Evolutionary conservation across 176 grass and related monocot genomes (phyloP), one percentile per base, ranked within the genome.

Genomic region (Triticum dicoccoides): DNA sequence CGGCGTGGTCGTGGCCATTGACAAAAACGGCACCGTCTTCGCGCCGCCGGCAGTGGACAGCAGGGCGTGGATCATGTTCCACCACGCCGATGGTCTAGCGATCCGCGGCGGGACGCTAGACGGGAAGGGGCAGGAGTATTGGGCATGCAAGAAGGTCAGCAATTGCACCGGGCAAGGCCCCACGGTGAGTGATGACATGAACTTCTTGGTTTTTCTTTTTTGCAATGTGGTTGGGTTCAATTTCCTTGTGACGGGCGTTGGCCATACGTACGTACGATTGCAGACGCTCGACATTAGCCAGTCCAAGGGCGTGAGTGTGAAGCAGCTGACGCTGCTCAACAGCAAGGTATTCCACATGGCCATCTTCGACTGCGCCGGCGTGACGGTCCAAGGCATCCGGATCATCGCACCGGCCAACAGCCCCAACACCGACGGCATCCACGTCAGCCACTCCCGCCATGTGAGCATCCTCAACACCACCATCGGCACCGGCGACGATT

Each of bases 381-480:
- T 95, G 39, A 87, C 80, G 30, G 38, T 95, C 21, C 76, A 72
- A 45, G 73, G 79, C 47, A 72, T 77, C 2, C 61, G 11, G 66
- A 92, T 95, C 67, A 56, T 51, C 3, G 93, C 93, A 24, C 90
- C 93, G 32, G 88, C 63, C 0, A 76, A 91, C 76, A 95, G 93
- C 83, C 91, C 91, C 24, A 92, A 95, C 86, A 95, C 93, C 37
- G 91, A 95, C 39, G 91, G 93, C 77, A 87, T 95, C 82, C 86
- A 88, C 69, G 47, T 12, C 86, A 89, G 84, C 85, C 89, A 18
- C 24, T 95, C 91, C 32, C 86, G 69, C 29, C 15, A 15, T 74
- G 81, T 95, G 35, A 69, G 33, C 34, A 61, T 95, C 84, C 66
- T 76, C 24, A 11, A 45, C 61, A 33, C 81, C 8, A 69, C 72